Evolutionary conservation across 2,329 filamentous ascomycete genomes (phyloP), one percentile per base, ranked within the genome.

Genomic region (Cladosporium sp.): DNA sequence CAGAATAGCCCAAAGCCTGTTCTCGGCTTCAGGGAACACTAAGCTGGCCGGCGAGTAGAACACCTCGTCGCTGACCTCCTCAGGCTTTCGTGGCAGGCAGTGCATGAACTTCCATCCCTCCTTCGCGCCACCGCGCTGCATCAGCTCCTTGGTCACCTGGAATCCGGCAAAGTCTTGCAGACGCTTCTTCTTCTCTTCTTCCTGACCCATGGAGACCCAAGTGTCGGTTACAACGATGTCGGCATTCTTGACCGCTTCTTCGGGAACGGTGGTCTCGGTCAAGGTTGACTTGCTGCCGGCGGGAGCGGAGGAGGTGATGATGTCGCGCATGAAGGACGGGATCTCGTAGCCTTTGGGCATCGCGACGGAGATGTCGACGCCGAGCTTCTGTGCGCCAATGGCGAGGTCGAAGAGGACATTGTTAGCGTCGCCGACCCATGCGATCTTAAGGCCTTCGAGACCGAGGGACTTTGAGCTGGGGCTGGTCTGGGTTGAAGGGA

Each of bases 121-220:
- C 73, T 94, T 96, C 42, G 94, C 94, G 19, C 91, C 92, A 43
- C 92, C 92, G 51, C 87, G 82, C 74, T 87, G 84, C 1, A 92
- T 93, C 65, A 99, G 80, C 43, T 94, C 89, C 50, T 87, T 84
- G 2, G 93, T 97, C 69, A 99, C 89, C 73, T 97, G 93, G 76
- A 92, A 99, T 14, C 93, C 92, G 30, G 83, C 82, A 73, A 99
- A 99, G 2, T 86, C 91, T 70, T 87, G 84, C 61, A 97, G 73
- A 52, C 90, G 82, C 79, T 88, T 88, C 65, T 86, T 81, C 39
- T 86, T 81, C 75, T 99, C 94, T 59, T 84, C 85, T 75, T 99
- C 94, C 75, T 97, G 93, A 49, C 94, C 94, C 94, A 99, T 99
- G 1, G 91, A 96, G 34, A 99, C 84, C 94, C 94, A 99, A 1